Conservation (phyloP, 306 rosid species). For the Arachis hypogaea region DNA sequence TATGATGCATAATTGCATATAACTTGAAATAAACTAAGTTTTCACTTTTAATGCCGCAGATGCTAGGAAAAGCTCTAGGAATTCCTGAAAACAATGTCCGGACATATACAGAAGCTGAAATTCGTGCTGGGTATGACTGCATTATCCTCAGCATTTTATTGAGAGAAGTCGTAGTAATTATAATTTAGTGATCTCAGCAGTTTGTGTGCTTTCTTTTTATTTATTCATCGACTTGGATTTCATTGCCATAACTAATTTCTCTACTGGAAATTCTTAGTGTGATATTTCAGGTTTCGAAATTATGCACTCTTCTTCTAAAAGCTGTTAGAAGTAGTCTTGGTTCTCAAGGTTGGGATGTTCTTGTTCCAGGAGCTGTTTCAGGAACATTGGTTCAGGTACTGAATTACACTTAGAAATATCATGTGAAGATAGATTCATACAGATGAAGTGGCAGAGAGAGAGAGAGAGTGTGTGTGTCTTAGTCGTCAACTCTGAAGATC, state of each 20-base stretch:
- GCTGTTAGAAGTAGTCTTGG: conserved; percentile 82
- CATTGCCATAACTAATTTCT: conserved; percentile 37
- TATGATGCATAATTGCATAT: conserved; percentile 37
- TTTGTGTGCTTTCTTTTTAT: conserved; percentile 31
- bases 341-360: conserved; percentile 98
- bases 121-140: conserved; percentile 81
- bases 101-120: conserved; percentile 94
- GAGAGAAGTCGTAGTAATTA: conserved; percentile 19
- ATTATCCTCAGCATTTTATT: conserved; percentile 22
- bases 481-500: background rate
- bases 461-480: background rate
- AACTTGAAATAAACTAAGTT: conserved; percentile 28
- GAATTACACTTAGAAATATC: conserved; percentile 32
- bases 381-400: conserved; percentile 92
- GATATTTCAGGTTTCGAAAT: conserved; percentile 95
- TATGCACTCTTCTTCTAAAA: conserved; percentile 82
- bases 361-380: conserved; percentile 80
- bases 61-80: conserved; percentile 84
- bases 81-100: conserved; percentile 85
- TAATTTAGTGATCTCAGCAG: conserved; percentile 19
- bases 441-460: background rate
- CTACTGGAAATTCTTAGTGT: conserved; percentile 57
- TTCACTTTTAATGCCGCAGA: conserved; percentile 53
- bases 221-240: conserved; percentile 31
- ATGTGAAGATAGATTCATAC: background rate